Percentiles rank a stretch among this genome's conserved stretches.
Evolutionary conservation across 2,329 filamentous ascomycete species (phyloP).

Genomic region (Alternaria sp.): DNA sequence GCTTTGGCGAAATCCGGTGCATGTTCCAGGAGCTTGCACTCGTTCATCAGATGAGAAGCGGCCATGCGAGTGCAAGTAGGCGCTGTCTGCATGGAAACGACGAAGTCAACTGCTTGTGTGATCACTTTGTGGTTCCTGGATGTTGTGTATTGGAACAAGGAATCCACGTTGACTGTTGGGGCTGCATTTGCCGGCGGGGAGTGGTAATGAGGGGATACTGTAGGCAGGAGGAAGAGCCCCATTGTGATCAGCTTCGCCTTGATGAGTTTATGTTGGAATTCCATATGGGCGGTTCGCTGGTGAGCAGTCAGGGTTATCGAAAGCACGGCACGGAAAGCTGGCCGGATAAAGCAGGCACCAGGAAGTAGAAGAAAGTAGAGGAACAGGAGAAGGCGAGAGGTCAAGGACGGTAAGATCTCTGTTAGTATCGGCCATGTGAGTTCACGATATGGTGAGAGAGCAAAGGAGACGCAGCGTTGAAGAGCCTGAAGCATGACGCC

Average conservation of each 20-base stretch:
- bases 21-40: constrained; percentile 59
- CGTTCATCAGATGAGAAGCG: constrained; percentile 58
- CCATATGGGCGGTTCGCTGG: not conserved
- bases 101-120: constrained; percentile 32
- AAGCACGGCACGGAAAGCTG: not conserved
- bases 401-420: not conserved
- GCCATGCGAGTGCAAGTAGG: constrained; percentile 60
- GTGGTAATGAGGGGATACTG: constrained; percentile 16
- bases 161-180: constrained; percentile 23
- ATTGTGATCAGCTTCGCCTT: not conserved
- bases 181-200: constrained; percentile 22
- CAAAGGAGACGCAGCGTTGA: not conserved
- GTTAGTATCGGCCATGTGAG: not conserved
- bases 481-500: constrained; percentile 3
- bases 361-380: not conserved
- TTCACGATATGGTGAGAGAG: constrained; percentile 20
- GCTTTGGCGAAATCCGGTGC: constrained; percentile 33
- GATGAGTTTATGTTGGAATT: not conserved
- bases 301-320: not conserved
- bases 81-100: constrained; percentile 31
- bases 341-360: not conserved
- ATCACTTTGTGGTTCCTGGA: constrained; percentile 32
- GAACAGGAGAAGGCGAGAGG: not conserved
- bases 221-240: not conserved
- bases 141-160: constrained; percentile 28